Percentiles rank a stretch among this genome's conserved stretches.
Conservation (phyloP, 2,329 filamentous ascomycete genomes). For the Epichloe festucae region DNA sequence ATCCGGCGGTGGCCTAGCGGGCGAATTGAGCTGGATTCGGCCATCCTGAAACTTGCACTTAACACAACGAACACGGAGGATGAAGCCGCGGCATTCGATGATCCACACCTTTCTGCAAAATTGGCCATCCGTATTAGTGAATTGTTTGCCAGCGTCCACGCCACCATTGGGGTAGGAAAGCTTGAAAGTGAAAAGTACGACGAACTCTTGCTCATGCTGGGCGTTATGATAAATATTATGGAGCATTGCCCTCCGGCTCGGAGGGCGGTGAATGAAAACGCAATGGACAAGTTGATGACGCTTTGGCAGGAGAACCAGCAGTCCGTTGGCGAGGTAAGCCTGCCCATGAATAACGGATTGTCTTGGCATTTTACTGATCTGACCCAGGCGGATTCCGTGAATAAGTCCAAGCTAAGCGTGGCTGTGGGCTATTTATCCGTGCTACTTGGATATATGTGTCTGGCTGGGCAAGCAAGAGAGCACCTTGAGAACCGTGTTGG, state of each 20-base stretch:
- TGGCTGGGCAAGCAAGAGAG: constrained; percentile 34
- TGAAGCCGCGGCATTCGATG: constrained; percentile 57
- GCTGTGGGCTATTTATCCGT: constrained; percentile 78
- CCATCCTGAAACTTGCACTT: constrained; percentile 49
- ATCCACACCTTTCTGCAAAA: constrained; percentile 38
- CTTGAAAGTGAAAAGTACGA: constrained; percentile 45
- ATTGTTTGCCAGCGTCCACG: constrained; percentile 35
- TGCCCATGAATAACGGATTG: background rate
- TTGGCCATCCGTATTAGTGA: constrained; percentile 37
- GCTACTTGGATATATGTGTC: constrained; percentile 67
- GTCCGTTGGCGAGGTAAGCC: constrained; percentile 53
- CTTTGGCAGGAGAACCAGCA: constrained; percentile 57
- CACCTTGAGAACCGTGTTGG: constrained; percentile 29
- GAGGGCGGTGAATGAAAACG: constrained; percentile 20
- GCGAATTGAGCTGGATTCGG: constrained; percentile 15
- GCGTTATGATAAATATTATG: constrained; percentile 75
- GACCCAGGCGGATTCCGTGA: constrained; percentile 50
- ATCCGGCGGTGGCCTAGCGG: constrained; percentile 19
- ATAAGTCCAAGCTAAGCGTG: constrained; percentile 69
- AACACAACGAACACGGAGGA: constrained; percentile 77
- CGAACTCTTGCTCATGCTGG: constrained; percentile 63
- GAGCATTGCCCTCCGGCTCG: constrained; percentile 60
- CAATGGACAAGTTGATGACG: constrained; percentile 46
- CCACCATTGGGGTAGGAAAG: constrained; percentile 34
- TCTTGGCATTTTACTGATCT: background rate